Evolutionary conservation across 371 early-diverging fungal genomes (phyloP).

Genomic region (Mortierella sp.): DNA sequence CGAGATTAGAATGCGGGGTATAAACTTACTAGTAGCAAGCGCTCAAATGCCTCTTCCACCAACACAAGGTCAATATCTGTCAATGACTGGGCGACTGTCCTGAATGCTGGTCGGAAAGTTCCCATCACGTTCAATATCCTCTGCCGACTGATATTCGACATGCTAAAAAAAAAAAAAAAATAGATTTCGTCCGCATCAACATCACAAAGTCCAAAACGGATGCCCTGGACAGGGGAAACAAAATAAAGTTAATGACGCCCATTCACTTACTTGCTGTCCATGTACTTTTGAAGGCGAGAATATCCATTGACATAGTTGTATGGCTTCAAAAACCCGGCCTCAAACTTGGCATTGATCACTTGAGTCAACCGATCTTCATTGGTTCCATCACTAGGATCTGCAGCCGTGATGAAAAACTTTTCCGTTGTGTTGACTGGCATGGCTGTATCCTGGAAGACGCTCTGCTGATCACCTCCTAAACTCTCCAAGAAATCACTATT

Average conservation of each 20-base stretch:
- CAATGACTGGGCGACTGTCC: conserved; percentile 84
- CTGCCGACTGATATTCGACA: conserved; percentile 78
- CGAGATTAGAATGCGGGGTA: too few species aligned
- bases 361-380: conserved; percentile 85
- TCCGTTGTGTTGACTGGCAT: conserved; percentile 75
- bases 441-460: conserved; percentile 37
- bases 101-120: conserved; percentile 87
- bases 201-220: too few species aligned
- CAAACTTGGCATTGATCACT: conserved; percentile 91
- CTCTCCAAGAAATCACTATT: conserved; percentile 74
- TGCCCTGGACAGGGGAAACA: too few species aligned
- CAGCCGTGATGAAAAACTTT: conserved; percentile 88
- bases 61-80: conserved; percentile 92
- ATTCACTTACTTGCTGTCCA: conserved; percentile 81
- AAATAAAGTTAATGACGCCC: neutral
- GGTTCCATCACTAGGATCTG: conserved; percentile 87
- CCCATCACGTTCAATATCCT: conserved; percentile 87
- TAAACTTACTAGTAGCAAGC: conserved; percentile 77
- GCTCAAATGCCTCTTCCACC: conserved; percentile 94
- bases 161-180: conserved; percentile 49
- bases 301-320: conserved; percentile 94
- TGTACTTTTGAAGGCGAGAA: conserved; percentile 84
- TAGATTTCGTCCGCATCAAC: neutral
- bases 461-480: conserved; percentile 61
- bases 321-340: conserved; percentile 92